phyloP scores from a whole-genome alignment of 345 rosid genomes.

The Eucalyptus sp. region DNA sequence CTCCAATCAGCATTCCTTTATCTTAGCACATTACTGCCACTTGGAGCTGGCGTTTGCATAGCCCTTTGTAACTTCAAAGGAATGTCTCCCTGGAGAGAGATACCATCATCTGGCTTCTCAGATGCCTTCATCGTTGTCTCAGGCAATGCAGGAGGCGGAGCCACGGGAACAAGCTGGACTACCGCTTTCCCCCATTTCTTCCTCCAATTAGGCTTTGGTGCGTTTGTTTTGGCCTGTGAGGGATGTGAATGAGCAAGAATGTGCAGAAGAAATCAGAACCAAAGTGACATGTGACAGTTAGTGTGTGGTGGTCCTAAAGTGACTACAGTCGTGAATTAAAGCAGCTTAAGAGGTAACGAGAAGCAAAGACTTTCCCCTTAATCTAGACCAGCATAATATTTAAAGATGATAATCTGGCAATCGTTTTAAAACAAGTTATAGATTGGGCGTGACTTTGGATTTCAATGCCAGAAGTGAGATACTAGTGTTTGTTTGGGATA shows the following conservation, averaged over 20 bases:
- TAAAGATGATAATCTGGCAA: background rate
- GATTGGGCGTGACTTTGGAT: background rate
- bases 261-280: background rate
- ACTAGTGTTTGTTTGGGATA: background rate
- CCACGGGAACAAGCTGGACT: conserved; percentile 65
- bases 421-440: background rate
- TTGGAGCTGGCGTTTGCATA: conserved; percentile 52
- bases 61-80: conserved; percentile 70
- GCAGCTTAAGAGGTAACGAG: background rate
- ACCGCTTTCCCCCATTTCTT: conserved; percentile 65
- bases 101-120: conserved; percentile 15
- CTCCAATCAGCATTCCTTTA: conserved; percentile 58
- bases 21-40: conserved; percentile 45
- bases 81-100: conserved; percentile 15
- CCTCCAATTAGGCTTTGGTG: conserved; percentile 51
- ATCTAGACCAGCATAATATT: background rate
- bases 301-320: background rate
- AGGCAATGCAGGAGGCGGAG: conserved; percentile 25
- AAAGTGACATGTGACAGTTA: background rate
- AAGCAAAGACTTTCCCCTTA: background rate
- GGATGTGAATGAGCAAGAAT: background rate
- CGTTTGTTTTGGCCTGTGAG: conserved; percentile 59
- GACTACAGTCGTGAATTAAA: background rate
- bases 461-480: background rate
- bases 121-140: conserved; percentile 2